Base-by-base conservation (phyloP, 257 asterid species). In the Paulownia fortunei region DNA sequence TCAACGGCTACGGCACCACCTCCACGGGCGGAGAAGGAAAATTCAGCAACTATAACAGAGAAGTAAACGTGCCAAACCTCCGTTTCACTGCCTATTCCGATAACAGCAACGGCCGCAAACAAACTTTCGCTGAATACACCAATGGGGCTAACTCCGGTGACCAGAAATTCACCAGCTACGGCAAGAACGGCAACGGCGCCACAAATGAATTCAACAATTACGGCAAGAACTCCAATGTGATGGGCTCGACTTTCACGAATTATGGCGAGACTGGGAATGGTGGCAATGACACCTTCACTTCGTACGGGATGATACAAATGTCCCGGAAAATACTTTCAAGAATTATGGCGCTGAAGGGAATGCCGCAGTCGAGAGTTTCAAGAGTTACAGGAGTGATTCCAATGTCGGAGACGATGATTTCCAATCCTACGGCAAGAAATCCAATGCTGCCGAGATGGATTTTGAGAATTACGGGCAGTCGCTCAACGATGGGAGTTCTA, bases 381-480 rank as follows among this genome's bases (percentile, higher is more conserved):
- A 72, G 27, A 84, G 11, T 24, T 93, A 93, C 64, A 75, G 97
- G 10, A 88, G 84, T 30, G 74, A 84, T 11, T 68, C 95, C 26
- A 93, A 88, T 49, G 91, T 84, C 9, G 97, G 97, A 0, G 87
- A 82, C 37, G 98, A 94, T 42, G 76, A 83, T 0, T 94, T 92
- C 77, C 70, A 72, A 41, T 86, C 89, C 34, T 94, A 94, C 54
- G 88, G 81, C 19, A 84, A 84, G 76, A 80, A 75, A 2, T 89
- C 98, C 54, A 90, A 82, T 52, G 87, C 83, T 0, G 94, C 87
- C 41, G 74, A 24, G 13, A 80, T 80, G 3, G 78, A 68, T 30
- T 93, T 93, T 69, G 42, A 56, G 42, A 86, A 84, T n/a, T 93
- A 93, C 67, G 97, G 92, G 0, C 62, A 86, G 36, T 69, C 85